Conservation (phyloP, 176 grass and related monocot species). For the Melocanna baccifera region DNA sequence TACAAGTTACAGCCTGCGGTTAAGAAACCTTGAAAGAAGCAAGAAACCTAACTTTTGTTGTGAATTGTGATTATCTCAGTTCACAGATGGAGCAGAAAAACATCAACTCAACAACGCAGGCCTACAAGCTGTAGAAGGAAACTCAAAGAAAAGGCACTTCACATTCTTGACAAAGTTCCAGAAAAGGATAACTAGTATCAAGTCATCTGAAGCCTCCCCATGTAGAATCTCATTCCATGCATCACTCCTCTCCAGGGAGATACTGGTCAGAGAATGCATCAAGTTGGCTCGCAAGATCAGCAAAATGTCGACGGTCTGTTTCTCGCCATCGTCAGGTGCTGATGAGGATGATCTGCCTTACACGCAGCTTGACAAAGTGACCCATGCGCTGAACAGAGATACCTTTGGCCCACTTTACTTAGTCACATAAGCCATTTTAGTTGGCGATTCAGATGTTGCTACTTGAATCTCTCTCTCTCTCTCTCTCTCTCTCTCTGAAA, state of each 20-base stretch:
- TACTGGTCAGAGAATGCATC: conserved; percentile 9
- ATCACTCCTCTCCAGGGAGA: background rate
- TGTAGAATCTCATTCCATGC: background rate
- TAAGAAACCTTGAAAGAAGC: background rate
- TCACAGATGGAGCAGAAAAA: conserved; percentile 6
- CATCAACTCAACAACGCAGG: background rate
- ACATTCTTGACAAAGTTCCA: background rate
- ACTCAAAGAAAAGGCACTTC: background rate
- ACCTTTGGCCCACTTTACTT: conserved; percentile 54
- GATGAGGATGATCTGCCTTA: conserved; percentile 34
- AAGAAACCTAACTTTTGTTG: background rate
- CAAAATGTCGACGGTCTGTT: conserved; percentile 9
- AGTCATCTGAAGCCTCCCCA: background rate
- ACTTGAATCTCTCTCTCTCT: background rate
- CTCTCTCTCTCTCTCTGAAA: background rate
- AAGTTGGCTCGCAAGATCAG: background rate
- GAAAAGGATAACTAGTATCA: background rate
- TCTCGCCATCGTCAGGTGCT: background rate
- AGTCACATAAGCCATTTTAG: conserved; percentile 30
- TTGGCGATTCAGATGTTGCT: background rate
- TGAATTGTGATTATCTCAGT: background rate
- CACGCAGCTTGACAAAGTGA: conserved; percentile 47
- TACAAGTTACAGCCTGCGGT: background rate
- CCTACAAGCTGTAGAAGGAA: background rate
- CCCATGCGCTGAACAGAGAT: conserved; percentile 22